Conservation (phyloP, 306 rosid genomes). For the Sindora glabra region DNA sequence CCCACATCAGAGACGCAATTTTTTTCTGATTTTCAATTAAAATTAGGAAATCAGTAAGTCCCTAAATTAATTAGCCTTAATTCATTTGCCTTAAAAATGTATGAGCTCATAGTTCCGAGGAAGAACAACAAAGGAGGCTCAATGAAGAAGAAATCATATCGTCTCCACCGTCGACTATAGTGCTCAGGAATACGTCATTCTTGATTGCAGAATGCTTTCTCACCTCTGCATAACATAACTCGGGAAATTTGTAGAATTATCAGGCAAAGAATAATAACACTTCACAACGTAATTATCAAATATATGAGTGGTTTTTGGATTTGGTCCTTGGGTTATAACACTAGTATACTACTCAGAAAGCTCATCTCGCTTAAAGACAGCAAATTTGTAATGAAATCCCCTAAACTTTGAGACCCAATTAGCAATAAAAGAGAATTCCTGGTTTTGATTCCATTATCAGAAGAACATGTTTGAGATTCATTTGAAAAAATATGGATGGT, state of each 20-base stretch:
- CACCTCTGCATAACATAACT: conserved; percentile 63
- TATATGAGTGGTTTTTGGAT: conserved; percentile 75
- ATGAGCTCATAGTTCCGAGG: no score
- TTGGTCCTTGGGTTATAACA: conserved; percentile 67
- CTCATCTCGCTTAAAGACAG: conserved; percentile 56
- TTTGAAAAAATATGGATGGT: not conserved
- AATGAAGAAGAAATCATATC: no score
- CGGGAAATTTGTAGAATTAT: conserved; percentile 38
- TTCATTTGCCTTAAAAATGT: no score
- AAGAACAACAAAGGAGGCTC: no score
- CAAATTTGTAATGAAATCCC: conserved; percentile 7
- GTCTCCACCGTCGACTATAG: no score
- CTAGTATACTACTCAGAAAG: conserved; percentile 77
- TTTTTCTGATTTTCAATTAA: no score
- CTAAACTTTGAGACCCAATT: conserved; percentile 19
- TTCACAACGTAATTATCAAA: conserved; percentile 68
- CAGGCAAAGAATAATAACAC: conserved; percentile 21
- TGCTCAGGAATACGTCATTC: no score
- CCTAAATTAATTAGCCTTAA: no score
- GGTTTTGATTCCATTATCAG: conserved; percentile 30
- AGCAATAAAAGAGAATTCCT: conserved; percentile 13
- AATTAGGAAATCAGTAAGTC: no score
- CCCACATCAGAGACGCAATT: no score
- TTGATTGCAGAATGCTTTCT: conserved; percentile 75
- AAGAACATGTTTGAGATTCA: conserved; percentile 18